Evolutionary conservation across 1,284 basidiomycete genomes (phyloP).

Genomic region (Porodaedalea pini): DNA sequence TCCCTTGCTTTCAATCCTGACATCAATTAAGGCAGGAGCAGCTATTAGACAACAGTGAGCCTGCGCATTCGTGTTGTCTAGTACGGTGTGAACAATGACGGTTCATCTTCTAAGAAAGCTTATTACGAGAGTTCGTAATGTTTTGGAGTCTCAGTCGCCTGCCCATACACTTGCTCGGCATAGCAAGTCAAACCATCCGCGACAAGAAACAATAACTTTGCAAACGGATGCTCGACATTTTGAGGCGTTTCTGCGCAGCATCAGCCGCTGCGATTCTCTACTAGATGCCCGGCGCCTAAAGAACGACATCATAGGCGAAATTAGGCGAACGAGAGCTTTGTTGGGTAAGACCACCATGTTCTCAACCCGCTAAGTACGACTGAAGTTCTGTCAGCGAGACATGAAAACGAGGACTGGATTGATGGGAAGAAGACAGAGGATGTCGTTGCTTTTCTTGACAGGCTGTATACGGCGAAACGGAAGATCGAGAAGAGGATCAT

Average conservation of each 20-base stretch:
- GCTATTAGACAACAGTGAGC: slow-evolving; percentile 87
- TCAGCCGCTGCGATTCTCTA: slow-evolving; percentile 75
- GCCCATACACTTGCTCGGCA: slow-evolving; percentile 41
- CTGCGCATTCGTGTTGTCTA: background rate
- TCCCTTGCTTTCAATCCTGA: slow-evolving; percentile 20
- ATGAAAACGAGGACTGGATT: slow-evolving; percentile 82
- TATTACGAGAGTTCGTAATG: slow-evolving; percentile 79
- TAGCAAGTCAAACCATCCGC: slow-evolving; percentile 35
- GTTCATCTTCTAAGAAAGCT: slow-evolving; percentile 50
- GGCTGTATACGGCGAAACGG: slow-evolving; percentile 83
- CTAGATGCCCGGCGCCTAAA: slow-evolving; percentile 87
- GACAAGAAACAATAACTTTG: slow-evolving; percentile 68
- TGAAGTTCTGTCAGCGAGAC: slow-evolving; percentile 51
- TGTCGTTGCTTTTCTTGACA: slow-evolving; percentile 81
- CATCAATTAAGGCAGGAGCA: slow-evolving; percentile 63
- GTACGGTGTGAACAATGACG: background rate
- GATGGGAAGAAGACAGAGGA: slow-evolving; percentile 79
- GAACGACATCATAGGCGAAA: slow-evolving; percentile 87
- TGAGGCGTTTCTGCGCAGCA: slow-evolving; percentile 84
- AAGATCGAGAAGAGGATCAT: slow-evolving; percentile 84
- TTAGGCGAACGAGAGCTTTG: slow-evolving; percentile 68
- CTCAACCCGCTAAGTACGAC: background rate
- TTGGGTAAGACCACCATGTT: slow-evolving; percentile 47
- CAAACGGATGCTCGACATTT: slow-evolving; percentile 79
- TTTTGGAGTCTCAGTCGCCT: slow-evolving; percentile 77